Base-by-base conservation (phyloP, 371 early-diverging fungal genomes). In the Batrachochytrium dendrobatidis region DNA sequence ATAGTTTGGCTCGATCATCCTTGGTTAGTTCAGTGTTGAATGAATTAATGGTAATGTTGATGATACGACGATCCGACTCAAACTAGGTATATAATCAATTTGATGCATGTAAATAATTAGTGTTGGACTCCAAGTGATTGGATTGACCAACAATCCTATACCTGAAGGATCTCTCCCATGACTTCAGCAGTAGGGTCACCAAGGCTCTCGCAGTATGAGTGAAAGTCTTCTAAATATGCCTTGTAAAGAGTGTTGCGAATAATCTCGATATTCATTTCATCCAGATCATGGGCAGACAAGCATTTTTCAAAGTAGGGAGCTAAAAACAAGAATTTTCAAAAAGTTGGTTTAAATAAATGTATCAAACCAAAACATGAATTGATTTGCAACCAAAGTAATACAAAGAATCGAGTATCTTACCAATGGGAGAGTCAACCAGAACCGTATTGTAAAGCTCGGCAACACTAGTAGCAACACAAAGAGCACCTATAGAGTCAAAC, bases 221-320 rank as follows among this genome's bases (percentile, higher is more conserved):
- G 88, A 75, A 96, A 98, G 73, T 98, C 99, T 78, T 97, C 97
- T 56, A 98, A 71, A 63, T 98, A 98, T 7, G 96, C 94, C 74
- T 95, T 95, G 82, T 95, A 94, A 35, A 98, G 82, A 3, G 95
- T 94, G 79, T 96, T 97, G 63, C 99, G 84, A 65, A 98, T 98
- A 58, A 98, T 95, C 70, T 98, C 98, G 76, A 97, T 95, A 72
- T 98, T 95, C 73, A 96, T 81, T 72, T 97, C 98, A 71, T 98
- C 94, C 60, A 98, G 76, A 72, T 98, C 99, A 61, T 93, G 89
- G 25, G 97, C 95, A 25, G 91, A 90, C 29, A 96, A 76, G 64
- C 95, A 98, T 69, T 95, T 90, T 63, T 88, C 86, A 72, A 98
- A 98, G 71, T 98, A 98, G 46, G 94, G 92, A 3, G 97, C 98